Evolutionary conservation across 805 yeast species (phyloP).

Genomic region (Starmerella gropengiesseri): DNA sequence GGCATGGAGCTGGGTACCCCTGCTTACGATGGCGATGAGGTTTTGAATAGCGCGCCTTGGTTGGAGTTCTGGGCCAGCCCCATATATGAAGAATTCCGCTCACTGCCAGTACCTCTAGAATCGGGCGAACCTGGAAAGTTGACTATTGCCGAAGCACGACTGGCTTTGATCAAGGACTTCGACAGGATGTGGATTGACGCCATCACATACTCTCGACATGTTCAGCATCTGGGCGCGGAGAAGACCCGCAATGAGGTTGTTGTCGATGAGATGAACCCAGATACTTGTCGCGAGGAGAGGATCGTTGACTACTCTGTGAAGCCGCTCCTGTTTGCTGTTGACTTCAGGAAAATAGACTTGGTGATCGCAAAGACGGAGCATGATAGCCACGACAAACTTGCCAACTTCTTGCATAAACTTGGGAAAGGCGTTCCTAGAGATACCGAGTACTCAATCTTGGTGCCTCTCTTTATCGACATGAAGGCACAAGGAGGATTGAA

Average conservation of each 20-base stretch:
- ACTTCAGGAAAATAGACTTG: constrained; percentile 41
- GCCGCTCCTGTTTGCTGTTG: constrained; percentile 46
- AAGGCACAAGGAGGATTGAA: constrained; percentile 23
- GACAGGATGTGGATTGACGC: constrained; percentile 63
- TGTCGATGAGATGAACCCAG: constrained; percentile 27
- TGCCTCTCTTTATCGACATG: constrained; percentile 50
- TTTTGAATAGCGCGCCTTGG: constrained; percentile 18
- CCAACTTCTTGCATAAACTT: constrained; percentile 52
- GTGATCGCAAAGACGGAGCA: constrained; percentile 41
- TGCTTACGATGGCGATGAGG: constrained; percentile 10
- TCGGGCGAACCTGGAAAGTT: constrained; percentile 13
- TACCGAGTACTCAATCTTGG: constrained; percentile 51
- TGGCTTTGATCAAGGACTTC: constrained; percentile 37
- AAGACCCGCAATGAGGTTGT: constrained; percentile 29
- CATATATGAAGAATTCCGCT: constrained; percentile 16
- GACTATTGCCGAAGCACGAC: constrained; percentile 29
- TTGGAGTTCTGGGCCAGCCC: constrained; percentile 21
- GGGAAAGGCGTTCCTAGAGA: constrained; percentile 80
- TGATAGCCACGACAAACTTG: constrained; percentile 40
- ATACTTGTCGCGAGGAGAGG: constrained; percentile 36
- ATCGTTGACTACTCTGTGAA: constrained; percentile 39
- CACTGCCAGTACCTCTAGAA: constrained; percentile 9
- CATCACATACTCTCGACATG: constrained; percentile 34
- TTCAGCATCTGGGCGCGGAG: constrained; percentile 31
- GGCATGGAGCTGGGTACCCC: constrained; percentile 18